Percentiles rank a stretch among this genome's conserved stretches.
These are phyloP conservation scores for Sergeia podlipaevii DNA, from an alignment of 208 protist genomes.

Conservation along the genomic window DNA sequence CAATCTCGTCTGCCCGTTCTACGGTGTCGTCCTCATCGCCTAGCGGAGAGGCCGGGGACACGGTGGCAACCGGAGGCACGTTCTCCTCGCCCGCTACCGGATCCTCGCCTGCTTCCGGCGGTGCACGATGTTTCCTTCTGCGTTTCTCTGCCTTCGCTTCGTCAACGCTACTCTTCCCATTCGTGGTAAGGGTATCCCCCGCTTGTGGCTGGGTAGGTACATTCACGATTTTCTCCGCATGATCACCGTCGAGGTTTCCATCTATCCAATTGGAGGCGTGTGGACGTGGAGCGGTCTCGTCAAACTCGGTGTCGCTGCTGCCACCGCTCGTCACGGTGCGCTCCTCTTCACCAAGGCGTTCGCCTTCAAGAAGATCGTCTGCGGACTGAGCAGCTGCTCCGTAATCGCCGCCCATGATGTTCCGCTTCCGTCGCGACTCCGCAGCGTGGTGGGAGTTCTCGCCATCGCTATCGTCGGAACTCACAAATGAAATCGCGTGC, in stretches of 20 bases:
- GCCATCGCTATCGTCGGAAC: constrained; percentile 80
- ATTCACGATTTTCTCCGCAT: background rate
- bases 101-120: too few species aligned
- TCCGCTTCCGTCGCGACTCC: constrained; percentile 34
- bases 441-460: constrained; percentile 74
- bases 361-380: background rate
- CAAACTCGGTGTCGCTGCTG: background rate
- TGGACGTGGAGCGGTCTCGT: constrained; percentile 2
- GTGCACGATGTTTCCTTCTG: too few species aligned
- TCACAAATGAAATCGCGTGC: constrained; percentile 77
- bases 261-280: constrained; percentile 10
- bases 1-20: too few species aligned
- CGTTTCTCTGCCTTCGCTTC: too few species aligned
- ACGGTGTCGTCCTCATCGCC: too few species aligned
- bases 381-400: constrained; percentile 13
- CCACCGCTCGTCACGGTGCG: background rate
- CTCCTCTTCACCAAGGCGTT: background rate
- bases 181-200: too few species aligned
- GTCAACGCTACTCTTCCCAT: too few species aligned
- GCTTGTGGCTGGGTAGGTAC: background rate
- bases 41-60: too few species aligned
- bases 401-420: constrained; percentile 2
- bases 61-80: too few species aligned
- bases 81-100: too few species aligned
- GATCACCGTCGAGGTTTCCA: background rate